phyloP scores from a whole-genome alignment of 805 yeast species.

The Candida pseudoglaebosa region DNA sequence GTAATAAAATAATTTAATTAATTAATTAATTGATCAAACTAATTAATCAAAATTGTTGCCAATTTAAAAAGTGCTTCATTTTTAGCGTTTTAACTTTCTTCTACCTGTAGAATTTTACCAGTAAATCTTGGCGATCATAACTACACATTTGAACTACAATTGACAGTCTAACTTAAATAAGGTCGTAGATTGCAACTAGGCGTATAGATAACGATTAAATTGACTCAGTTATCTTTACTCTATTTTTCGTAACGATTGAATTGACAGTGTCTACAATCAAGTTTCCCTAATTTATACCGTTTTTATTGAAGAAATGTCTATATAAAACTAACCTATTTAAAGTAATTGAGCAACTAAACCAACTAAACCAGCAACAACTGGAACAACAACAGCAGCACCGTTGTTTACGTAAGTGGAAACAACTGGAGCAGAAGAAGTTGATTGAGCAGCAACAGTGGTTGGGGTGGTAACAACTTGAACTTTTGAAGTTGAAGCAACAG shows the following conservation, averaged over 20 bases:
- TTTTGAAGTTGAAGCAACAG: constrained; percentile 9
- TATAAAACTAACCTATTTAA: constrained; percentile 7
- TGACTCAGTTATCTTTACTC: neutral
- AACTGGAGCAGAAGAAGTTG: constrained; percentile 26
- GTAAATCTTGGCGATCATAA: too few species aligned
- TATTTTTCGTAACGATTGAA: neutral
- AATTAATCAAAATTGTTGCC: too few species aligned
- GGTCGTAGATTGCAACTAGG: too few species aligned
- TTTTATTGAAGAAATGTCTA: neutral
- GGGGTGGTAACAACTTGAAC: constrained; percentile 4
- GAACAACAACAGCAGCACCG: constrained; percentile 15
- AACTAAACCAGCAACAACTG: constrained; percentile 15
- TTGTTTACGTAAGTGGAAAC: constrained; percentile 9
- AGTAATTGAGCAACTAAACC: constrained; percentile 24
- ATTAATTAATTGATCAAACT: too few species aligned
- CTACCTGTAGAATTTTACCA: too few species aligned
- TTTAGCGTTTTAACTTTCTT: too few species aligned
- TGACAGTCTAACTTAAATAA: too few species aligned
- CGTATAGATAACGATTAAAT: neutral
- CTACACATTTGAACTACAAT: too few species aligned
- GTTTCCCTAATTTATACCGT: neutral
- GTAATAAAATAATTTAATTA: too few species aligned
- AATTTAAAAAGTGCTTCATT: too few species aligned
- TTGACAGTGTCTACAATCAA: neutral
- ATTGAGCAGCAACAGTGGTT: constrained; percentile 6